Evolutionary conservation across 176 grass and related monocot species (phyloP), one percentile per base, ranked within the genome.

Genomic region (Oryza meyeriana): DNA sequence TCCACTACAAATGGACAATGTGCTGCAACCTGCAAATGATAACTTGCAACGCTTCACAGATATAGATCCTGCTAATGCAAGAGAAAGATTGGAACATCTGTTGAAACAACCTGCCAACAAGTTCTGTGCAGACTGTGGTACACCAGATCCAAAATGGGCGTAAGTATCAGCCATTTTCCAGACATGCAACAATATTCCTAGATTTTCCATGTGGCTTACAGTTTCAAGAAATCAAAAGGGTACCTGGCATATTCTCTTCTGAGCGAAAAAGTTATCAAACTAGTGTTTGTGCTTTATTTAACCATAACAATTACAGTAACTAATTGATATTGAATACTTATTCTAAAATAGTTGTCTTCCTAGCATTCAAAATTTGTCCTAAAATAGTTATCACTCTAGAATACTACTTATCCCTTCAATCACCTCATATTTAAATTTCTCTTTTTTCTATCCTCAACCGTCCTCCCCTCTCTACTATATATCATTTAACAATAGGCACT

Each of bases 141-240:
- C 73, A 1, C 86, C 87, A 77, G 93, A 95, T 83, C 96, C 96
- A 14, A 98, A 98, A 92, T 98, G 96, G 96, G 96, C 39, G 93
- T 98, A 91, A 80, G 92, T 89, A 67, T 85, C 48, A 13, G 12
- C 16, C 5, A 6, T 25, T 90, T 50, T 75, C 9, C 24, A 26
- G 17, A 81, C 45, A 48, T 35, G 9, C 20, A 24, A 24, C 25
- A 63, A 52, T 63, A 28, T 29, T 50, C 5, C 24, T 64, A 44
- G 40, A 64, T 6, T 50, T 72, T 72, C 18, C 6, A 25, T 72
- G 28, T 65, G 25, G 29, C 35, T 81, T 69, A 61, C 70, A 30
- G 24, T 66, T 75, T 34, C 27, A 72, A 44, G 11, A 61, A 2
- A 47, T n/a, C 12, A 13, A 24, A 35, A 71, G 22, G 58, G 52